Evolutionary conservation across 2,329 filamentous ascomycete genomes (phyloP), one percentile per base, ranked within the genome.

Genomic region (Fusarium sp.): DNA sequence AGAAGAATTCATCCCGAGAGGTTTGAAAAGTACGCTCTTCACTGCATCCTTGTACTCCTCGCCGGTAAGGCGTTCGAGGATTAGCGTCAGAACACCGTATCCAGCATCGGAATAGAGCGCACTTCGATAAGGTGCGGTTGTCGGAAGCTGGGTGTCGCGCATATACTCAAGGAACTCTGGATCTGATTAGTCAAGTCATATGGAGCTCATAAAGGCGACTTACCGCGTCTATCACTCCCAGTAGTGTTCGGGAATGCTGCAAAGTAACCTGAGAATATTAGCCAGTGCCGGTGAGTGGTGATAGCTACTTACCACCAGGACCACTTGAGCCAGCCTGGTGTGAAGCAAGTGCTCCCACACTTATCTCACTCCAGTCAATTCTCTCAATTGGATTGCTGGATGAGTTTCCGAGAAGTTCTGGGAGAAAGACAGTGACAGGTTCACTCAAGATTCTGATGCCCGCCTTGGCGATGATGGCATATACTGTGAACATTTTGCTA

Each of bases 51-150:
- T 44, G 28, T 67, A 74, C 0, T 43, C 14, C 11, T 43, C 33
- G 2, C 63, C 56, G 1, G 70, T 51, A 0, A 74, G 53, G 5
- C 70, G 67, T 9, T 61, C 62, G 0, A 75, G 57, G 0, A 75
- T 33, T 1, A 45, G 10, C 0, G 62, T 63, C 0, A 74, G 46
- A 10, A 73, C 26, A 3, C 47, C 56, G 19, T 51, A 75, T 0
- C 70, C 73, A 5, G 40, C 69, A 26, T 73, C 71, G 0, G 72
- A 74, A n/a, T 74, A 74, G 0, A 63, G 35, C 3, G 63, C 67
- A 63, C 41, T 73, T 59, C 20, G 48, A 22, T 49, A 71, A 1
- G 70, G 51, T 2, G 54, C n/a, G 13, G 46, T 40, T 0, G 68
- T 59, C 6, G 70, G 68, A 8, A 20, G 58, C 13, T 68, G 71